Conservation (phyloP, 306 rosid genomes). For the Trifolium pratense region DNA sequence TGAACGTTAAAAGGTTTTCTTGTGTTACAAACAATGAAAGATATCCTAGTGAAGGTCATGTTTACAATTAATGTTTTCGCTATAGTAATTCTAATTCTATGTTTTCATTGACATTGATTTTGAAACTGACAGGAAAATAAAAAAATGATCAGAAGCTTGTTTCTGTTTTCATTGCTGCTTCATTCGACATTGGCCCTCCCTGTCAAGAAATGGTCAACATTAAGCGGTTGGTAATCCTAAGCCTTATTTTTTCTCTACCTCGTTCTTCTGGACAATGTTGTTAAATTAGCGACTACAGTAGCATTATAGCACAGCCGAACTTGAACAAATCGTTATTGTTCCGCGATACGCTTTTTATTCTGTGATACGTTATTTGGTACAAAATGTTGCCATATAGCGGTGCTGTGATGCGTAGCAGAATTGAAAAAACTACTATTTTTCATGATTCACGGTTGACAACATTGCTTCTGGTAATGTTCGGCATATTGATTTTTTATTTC, state of each 20-base stretch:
- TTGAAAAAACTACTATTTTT: background rate
- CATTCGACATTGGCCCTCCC: slow-evolving; percentile 54
- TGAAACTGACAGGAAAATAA: slow-evolving; percentile 50
- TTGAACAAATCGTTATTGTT: background rate
- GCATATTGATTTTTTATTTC: background rate
- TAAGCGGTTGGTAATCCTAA: slow-evolving; percentile 65
- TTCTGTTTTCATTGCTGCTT: slow-evolving; percentile 60
- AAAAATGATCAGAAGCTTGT: slow-evolving; percentile 61
- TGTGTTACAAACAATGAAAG: background rate
- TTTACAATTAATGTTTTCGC: background rate
- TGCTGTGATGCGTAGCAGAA: background rate
- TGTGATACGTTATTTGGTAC: background rate
- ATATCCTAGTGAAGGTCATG: background rate
- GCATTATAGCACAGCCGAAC: no score
- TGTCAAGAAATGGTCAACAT: slow-evolving; percentile 70
- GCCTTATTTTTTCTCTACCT: background rate
- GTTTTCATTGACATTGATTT: slow-evolving; percentile 21
- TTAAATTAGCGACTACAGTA: no score
- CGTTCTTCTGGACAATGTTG: background rate
- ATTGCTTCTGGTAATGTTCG: background rate
- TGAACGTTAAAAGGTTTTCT: slow-evolving; percentile 16
- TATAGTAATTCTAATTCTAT: slow-evolving; percentile 9
- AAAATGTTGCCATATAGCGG: background rate
- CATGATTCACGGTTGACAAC: background rate
- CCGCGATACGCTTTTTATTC: background rate